phyloP scores from a whole-genome alignment of 1,139 yeast species.

The Candida neerlandica region DNA sequence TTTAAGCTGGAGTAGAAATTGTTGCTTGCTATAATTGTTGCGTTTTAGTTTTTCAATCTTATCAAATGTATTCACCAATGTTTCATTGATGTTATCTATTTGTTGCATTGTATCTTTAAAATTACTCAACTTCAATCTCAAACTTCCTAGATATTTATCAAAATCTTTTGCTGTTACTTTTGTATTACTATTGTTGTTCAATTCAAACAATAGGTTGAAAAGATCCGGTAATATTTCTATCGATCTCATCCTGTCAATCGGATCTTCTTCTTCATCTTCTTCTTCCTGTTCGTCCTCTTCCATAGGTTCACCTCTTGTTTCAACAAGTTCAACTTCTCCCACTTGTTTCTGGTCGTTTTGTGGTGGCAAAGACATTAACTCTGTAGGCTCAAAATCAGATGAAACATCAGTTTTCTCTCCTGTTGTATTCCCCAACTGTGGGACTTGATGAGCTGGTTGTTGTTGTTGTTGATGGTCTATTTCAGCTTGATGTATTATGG shows the following conservation, averaged over 20 bases:
- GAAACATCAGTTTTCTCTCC: background rate
- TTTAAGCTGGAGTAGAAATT: slow-evolving; percentile 26
- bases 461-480: background rate
- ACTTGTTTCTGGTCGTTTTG: background rate
- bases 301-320: slow-evolving; percentile 1
- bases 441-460: background rate
- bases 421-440: background rate
- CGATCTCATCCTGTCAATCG: slow-evolving; percentile 29
- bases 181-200: slow-evolving; percentile 28
- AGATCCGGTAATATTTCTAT: slow-evolving; percentile 44
- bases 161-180: slow-evolving; percentile 45
- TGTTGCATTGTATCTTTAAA: slow-evolving; percentile 35
- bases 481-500: slow-evolving; percentile 5
- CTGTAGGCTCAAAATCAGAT: background rate
- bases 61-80: slow-evolving; percentile 30
- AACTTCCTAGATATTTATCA: slow-evolving; percentile 46
- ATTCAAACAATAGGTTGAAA: slow-evolving; percentile 37
- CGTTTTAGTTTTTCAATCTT: slow-evolving; percentile 28
- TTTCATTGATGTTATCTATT: slow-evolving; percentile 44
- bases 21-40: slow-evolving; percentile 29
- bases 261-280: slow-evolving; percentile 19
- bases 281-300: background rate
- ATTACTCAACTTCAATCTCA: slow-evolving; percentile 39
- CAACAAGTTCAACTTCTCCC: slow-evolving; percentile 7
- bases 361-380: background rate